Evolutionary conservation across 768 basidiomycete genomes (phyloP).

Genomic region (Lepiota venenata): DNA sequence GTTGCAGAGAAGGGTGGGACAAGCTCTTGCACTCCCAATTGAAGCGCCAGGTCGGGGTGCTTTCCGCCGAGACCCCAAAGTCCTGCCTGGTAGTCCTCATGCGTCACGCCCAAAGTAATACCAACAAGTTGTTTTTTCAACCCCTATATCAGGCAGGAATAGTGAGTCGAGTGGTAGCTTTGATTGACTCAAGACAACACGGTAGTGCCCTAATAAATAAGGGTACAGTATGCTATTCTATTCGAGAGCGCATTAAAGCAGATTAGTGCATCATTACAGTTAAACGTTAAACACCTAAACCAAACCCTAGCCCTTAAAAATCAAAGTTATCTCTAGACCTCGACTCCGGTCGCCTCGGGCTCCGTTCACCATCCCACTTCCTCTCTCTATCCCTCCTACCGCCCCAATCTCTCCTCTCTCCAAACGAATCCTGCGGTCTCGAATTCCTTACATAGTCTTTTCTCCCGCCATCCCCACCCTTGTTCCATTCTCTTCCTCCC

Average conservation of each 20-base stretch:
- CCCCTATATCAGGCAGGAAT: not conserved
- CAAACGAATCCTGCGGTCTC: not conserved
- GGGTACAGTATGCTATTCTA: constrained; percentile 1
- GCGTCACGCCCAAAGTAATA: too few relatives aligned
- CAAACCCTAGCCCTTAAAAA: not conserved
- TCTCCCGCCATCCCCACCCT: not conserved
- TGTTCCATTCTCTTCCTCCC: not conserved
- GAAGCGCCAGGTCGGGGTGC: too few relatives aligned
- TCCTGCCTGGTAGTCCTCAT: too few relatives aligned
- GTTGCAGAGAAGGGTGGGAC: too few relatives aligned
- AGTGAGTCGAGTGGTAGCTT: not conserved
- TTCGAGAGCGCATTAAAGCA: not conserved
- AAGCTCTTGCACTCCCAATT: too few relatives aligned
- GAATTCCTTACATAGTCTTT: not conserved
- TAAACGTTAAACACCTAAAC: too few relatives aligned
- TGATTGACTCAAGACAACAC: not conserved
- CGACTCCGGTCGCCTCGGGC: too few relatives aligned
- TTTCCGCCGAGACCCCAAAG: too few relatives aligned
- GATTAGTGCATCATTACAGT: too few relatives aligned
- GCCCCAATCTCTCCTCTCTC: not conserved
- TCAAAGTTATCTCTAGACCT: not conserved
- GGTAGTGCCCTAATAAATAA: not conserved
- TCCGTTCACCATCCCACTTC: too few relatives aligned
- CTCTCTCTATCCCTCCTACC: too few relatives aligned
- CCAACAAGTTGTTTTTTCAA: not conserved